phyloP scores from a whole-genome alignment of 2,329 filamentous ascomycete species.

The Fusarium sp. region DNA sequence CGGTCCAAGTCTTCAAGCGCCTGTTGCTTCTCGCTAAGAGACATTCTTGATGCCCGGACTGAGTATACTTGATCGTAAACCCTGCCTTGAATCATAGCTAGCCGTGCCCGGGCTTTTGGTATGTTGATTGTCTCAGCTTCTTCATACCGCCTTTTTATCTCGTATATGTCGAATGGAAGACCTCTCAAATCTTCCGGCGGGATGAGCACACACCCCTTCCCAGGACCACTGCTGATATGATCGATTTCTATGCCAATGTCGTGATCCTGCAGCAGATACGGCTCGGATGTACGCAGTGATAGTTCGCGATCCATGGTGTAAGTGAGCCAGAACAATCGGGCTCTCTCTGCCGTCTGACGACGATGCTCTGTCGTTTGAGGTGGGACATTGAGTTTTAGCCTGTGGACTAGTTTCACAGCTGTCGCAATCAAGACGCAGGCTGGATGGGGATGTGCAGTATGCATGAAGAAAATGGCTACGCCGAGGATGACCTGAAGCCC shows the following conservation, averaged over 20 bases:
- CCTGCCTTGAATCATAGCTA: slow-evolving; percentile 25
- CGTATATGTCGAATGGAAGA: not conserved
- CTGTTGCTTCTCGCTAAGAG: not conserved
- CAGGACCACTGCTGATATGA: not conserved
- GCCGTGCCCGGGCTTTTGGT: not conserved
- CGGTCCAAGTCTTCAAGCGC: not conserved
- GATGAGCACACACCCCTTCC: not conserved
- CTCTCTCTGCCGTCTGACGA: not conserved
- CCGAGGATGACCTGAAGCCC: slow-evolving; percentile 21
- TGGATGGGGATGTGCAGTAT: not conserved
- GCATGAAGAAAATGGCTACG: not conserved
- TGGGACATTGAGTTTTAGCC: not conserved
- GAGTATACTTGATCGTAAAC: slow-evolving; percentile 23
- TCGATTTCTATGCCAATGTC: slow-evolving; percentile 13
- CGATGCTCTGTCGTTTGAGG: not conserved
- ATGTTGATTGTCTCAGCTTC: not conserved
- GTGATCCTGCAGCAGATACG: slow-evolving; percentile 21
- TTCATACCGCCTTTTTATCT: too few relatives aligned
- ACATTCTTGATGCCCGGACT: not conserved
- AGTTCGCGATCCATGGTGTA: slow-evolving; percentile 25
- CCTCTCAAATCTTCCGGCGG: not conserved
- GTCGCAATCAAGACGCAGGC: slow-evolving; percentile 4
- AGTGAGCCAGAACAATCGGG: slow-evolving; percentile 20
- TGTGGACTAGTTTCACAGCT: slow-evolving; percentile 22
- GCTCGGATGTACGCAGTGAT: not conserved